Percentiles rank a stretch among this genome's conserved stretches.
phyloP scores from a whole-genome alignment of 495 filamentous ascomycete species.

The Bombardia bombarda region DNA sequence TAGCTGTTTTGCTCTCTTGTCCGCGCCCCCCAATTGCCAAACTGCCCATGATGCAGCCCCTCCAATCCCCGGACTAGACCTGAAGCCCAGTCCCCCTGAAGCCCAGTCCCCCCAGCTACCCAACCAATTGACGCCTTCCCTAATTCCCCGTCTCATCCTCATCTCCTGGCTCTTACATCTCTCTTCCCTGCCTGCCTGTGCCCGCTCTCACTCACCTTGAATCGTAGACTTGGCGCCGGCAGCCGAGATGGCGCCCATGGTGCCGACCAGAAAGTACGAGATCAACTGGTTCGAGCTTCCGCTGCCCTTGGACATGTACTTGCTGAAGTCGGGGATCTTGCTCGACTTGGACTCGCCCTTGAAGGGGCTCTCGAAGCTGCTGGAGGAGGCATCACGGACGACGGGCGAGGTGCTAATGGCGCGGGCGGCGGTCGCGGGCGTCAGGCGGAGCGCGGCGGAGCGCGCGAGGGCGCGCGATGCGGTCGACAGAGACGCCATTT shows the following conservation, averaged over 20 bases:
- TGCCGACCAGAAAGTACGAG: conserved; percentile 96
- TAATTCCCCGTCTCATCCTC: background rate
- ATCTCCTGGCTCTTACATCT: background rate
- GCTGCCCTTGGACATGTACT: conserved; percentile 66
- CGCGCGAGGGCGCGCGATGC: conserved; percentile 39
- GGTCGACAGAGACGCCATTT: conserved; percentile 41
- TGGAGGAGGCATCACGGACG: conserved; percentile 24
- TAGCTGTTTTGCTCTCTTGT: too few species aligned
- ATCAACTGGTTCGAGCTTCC: conserved; percentile 73
- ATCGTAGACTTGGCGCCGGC: conserved; percentile 95
- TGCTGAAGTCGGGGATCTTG: conserved; percentile 82
- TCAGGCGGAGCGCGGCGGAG: conserved; percentile 24
- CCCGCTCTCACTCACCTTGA: conserved; percentile 59
- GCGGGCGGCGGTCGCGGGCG: conserved; percentile 29
- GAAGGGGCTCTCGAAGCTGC: conserved; percentile 48
- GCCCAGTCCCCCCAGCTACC: background rate
- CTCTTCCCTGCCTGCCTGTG: background rate
- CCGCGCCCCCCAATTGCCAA: too few species aligned
- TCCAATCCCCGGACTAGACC: too few species aligned
- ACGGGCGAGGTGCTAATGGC: conserved; percentile 38
- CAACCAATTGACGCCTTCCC: background rate
- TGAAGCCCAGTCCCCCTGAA: too few species aligned
- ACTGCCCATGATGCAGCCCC: too few species aligned
- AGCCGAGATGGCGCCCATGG: conserved; percentile 82
- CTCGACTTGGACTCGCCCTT: conserved; percentile 46